Evolutionary conservation across 1,284 basidiomycete species (phyloP).

Genomic region (Cutaneotrichosporon sp.): DNA sequence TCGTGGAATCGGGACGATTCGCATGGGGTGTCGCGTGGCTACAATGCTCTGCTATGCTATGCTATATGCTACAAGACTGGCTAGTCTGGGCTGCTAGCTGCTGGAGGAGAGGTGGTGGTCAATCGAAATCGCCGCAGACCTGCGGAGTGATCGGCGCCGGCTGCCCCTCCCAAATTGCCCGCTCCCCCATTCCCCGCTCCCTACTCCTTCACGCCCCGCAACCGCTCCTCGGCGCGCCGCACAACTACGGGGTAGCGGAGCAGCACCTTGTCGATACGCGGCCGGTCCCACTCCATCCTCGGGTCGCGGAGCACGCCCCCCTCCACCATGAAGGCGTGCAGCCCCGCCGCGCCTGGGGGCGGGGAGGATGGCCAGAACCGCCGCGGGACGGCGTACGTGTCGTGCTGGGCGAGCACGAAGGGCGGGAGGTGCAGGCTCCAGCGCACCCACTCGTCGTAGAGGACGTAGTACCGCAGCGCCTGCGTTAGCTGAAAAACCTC

Average conservation of each 20-base stretch:
- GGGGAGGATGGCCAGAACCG: background rate
- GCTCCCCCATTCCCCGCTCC: too few relatives aligned
- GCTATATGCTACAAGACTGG: too few relatives aligned
- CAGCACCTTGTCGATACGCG: background rate
- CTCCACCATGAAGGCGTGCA: background rate
- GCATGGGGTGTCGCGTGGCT: background rate
- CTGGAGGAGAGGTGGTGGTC: too few relatives aligned
- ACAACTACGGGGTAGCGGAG: background rate
- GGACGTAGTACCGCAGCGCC: conserved; percentile 1
- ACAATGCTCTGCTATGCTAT: too few relatives aligned
- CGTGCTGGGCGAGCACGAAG: too few relatives aligned
- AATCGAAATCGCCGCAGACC: background rate
- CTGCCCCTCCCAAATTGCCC: too few relatives aligned
- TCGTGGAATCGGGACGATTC: background rate
- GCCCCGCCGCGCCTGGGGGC: background rate
- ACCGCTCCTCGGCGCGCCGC: background rate
- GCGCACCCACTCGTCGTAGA: conserved; percentile 7
- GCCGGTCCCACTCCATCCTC: background rate
- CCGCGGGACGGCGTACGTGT: background rate
- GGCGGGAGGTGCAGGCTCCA: background rate
- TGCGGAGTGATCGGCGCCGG: background rate
- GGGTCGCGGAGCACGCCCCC: background rate
- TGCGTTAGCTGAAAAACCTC: background rate
- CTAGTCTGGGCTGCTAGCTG: too few relatives aligned
- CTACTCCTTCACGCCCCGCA: too few relatives aligned